phyloP scores from a whole-genome alignment of 2,329 filamentous ascomycete genomes.

The Daldinia sp. region DNA sequence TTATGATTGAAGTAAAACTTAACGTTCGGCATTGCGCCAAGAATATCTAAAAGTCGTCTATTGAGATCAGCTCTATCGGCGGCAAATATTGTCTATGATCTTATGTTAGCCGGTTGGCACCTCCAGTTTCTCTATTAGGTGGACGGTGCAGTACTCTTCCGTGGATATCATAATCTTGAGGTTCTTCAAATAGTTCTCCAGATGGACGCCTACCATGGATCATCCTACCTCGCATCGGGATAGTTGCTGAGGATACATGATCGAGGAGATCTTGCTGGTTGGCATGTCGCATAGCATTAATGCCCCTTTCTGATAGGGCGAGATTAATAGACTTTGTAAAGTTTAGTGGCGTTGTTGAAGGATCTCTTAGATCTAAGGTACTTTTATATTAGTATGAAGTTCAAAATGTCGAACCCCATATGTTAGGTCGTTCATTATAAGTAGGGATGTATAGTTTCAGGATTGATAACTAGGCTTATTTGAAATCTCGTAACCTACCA shows the following conservation, averaged over 20 bases:
- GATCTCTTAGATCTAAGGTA: constrained; percentile 82
- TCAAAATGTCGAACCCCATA: not conserved
- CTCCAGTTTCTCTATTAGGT: not conserved
- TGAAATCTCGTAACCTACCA: constrained; percentile 68
- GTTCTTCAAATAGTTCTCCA: constrained; percentile 77
- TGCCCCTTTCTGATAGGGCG: constrained; percentile 91
- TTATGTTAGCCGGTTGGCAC: constrained; percentile 12
- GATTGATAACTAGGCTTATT: not conserved
- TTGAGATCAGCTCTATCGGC: constrained; percentile 89
- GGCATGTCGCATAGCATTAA: constrained; percentile 84
- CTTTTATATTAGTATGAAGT: constrained; percentile 19
- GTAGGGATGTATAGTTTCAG: not conserved
- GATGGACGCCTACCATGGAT: constrained; percentile 79
- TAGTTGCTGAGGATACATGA: constrained; percentile 79
- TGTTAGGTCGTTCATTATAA: not conserved
- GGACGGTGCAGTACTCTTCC: constrained; percentile 72
- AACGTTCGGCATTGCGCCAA: constrained; percentile 89
- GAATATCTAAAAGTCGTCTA: constrained; percentile 82
- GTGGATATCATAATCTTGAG: constrained; percentile 92
- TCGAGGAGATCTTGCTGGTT: constrained; percentile 76
- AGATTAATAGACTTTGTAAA: constrained; percentile 99
- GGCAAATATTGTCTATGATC: constrained; percentile 78
- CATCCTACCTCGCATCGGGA: constrained; percentile 97
- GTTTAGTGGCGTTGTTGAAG: constrained; percentile 85
- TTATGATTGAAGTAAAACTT: constrained; percentile 94